Percentiles rank a stretch among this genome's conserved stretches.
Conservation (phyloP, 495 filamentous ascomycete genomes). For the Jackrogersella minutella region DNA sequence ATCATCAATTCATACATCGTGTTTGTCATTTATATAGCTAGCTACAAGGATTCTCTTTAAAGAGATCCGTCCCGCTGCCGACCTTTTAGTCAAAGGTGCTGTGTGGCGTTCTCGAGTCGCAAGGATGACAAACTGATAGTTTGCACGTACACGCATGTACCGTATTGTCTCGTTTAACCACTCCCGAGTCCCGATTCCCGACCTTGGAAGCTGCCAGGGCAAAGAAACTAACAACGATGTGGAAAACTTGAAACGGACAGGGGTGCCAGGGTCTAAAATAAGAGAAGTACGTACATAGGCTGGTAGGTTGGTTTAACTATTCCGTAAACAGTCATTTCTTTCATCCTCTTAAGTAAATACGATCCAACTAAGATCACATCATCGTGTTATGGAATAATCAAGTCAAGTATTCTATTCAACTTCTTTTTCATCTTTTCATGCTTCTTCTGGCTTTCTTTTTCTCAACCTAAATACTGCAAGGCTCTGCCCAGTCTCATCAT, state of each 20-base stretch:
- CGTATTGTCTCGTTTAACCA: neutral
- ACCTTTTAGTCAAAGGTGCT: neutral
- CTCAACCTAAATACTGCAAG: too few species aligned
- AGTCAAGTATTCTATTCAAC: too few species aligned
- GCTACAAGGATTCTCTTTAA: constrained; percentile 18
- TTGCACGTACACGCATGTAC: neutral
- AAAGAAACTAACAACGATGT: neutral
- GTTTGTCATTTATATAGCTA: neutral
- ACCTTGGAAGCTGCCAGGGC: too few species aligned
- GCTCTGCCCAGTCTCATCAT: neutral
- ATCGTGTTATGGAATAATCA: constrained; percentile 6
- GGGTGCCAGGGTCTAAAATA: constrained; percentile 34
- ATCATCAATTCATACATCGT: too few species aligned
- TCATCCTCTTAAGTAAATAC: constrained; percentile 7
- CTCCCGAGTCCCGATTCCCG: constrained; percentile 25
- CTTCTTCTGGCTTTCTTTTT: too few species aligned
- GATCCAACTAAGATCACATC: constrained; percentile 23
- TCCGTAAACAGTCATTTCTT: constrained; percentile 19
- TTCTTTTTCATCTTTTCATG: neutral
- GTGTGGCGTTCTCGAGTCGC: constrained; percentile 28
- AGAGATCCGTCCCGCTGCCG: constrained; percentile 31
- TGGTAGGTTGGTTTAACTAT: too few species aligned
- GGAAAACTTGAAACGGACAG: constrained; percentile 32
- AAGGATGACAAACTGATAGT: constrained; percentile 14
- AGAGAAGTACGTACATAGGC: constrained; percentile 16